phyloP scores from a whole-genome alignment of 2,329 filamentous ascomycete genomes.

The Westerdykella sp. region DNA sequence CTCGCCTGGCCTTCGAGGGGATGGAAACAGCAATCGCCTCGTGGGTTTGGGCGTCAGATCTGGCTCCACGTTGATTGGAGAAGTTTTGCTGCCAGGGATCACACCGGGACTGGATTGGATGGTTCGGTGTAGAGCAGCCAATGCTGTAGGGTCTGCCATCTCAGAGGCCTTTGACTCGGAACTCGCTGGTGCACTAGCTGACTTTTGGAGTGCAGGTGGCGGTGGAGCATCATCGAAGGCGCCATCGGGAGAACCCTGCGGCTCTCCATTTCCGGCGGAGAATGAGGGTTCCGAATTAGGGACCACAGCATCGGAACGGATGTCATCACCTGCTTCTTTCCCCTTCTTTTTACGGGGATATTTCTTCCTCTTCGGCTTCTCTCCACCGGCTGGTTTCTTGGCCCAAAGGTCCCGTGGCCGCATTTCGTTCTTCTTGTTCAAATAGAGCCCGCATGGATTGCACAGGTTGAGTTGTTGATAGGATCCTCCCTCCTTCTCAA shows the following conservation, averaged over 20 bases:
- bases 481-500: constrained; percentile 52
- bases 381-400: constrained; percentile 34
- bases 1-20: constrained; percentile 60
- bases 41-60: constrained; percentile 57
- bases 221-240: background rate
- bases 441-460: constrained; percentile 95
- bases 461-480: constrained; percentile 75
- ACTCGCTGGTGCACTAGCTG: too few relatives aligned
- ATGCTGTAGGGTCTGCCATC: constrained; percentile 10
- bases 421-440: constrained; percentile 80
- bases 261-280: constrained; percentile 1
- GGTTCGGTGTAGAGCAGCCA: constrained; percentile 45
- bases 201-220: background rate
- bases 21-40: constrained; percentile 69
- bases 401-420: constrained; percentile 81
- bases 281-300: constrained; percentile 25
- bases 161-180: background rate
- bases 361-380: constrained; percentile 31
- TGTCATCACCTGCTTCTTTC: constrained; percentile 46
- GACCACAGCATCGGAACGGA: constrained; percentile 25
- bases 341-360: constrained; percentile 32
- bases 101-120: constrained; percentile 58
- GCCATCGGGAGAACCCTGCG: background rate
- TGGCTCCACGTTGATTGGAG: constrained; percentile 45
- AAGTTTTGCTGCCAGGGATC: constrained; percentile 42